A percentile compares a stretch with the other conserved stretches of the same genome.
phyloP scores from a whole-genome alignment of 2,329 filamentous ascomycete species.

The Fusarium pseudocircinatum region DNA sequence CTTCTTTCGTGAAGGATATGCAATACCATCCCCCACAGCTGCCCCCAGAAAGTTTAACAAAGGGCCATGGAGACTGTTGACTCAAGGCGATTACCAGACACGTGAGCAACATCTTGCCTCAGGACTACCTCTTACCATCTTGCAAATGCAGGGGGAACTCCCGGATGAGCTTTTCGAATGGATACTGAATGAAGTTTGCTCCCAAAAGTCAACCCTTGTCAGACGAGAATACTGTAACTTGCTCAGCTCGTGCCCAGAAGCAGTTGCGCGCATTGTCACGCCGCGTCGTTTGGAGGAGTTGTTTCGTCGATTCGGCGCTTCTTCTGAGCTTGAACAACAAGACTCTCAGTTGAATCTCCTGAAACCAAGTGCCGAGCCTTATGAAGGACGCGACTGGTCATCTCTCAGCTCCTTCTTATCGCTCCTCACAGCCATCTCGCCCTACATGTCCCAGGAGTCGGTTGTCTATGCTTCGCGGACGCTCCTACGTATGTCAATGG shows the following conservation, averaged over 20 bases:
- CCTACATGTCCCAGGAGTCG: conserved; percentile 47
- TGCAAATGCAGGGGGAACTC: conserved; percentile 50
- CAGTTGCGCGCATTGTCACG: conserved; percentile 57
- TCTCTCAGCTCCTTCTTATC: conserved; percentile 55
- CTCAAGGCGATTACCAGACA: conserved; percentile 53
- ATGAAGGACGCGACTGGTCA: conserved; percentile 57
- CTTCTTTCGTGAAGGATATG: conserved; percentile 58
- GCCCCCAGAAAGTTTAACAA: conserved; percentile 46
- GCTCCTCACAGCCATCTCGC: conserved; percentile 53
- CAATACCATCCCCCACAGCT: conserved; percentile 37
- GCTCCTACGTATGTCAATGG: conserved; percentile 65
- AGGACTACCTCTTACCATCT: conserved; percentile 67
- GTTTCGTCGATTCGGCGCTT: conserved; percentile 68
- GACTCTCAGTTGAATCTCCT: conserved; percentile 32
- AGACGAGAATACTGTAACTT: conserved; percentile 70
- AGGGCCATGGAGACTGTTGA: conserved; percentile 60
- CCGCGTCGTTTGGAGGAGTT: conserved; percentile 59
- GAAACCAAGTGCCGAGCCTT: conserved; percentile 42
- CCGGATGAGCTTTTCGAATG: conserved; percentile 74
- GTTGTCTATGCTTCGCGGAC: conserved; percentile 55
- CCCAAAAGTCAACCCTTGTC: conserved; percentile 64
- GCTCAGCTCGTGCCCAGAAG: conserved; percentile 55
- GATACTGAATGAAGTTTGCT: conserved; percentile 69
- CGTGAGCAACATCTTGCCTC: conserved; percentile 69
- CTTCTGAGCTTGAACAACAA: conserved; percentile 53